These are phyloP conservation scores for Suillus subaureus DNA, from an alignment of 768 basidiomycete genomes.

Conservation along the genomic window DNA sequence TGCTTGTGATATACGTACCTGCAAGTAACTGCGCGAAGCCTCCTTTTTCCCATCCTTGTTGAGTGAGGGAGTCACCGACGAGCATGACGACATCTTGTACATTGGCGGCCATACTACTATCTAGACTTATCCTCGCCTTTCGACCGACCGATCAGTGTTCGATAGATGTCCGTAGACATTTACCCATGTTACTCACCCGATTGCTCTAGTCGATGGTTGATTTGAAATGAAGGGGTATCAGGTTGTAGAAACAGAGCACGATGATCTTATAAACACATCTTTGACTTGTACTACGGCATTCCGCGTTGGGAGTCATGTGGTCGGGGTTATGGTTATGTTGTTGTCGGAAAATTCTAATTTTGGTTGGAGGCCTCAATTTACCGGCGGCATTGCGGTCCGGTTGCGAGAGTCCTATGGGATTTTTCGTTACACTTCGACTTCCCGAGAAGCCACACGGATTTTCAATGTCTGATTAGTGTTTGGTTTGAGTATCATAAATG, in stretches of 20 bases:
- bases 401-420: too few relatives aligned
- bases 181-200: background rate
- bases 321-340: too few relatives aligned
- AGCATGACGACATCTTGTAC: slow-evolving; percentile 71
- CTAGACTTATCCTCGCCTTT: background rate
- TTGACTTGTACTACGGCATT: too few relatives aligned
- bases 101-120: slow-evolving; percentile 50
- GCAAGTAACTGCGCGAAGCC: slow-evolving; percentile 74
- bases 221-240: slow-evolving; percentile 6
- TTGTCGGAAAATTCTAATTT: too few relatives aligned
- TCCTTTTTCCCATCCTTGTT: slow-evolving; percentile 58
- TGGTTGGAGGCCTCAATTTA: too few relatives aligned
- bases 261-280: background rate
- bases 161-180: background rate
- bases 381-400: too few relatives aligned
- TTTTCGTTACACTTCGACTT: too few relatives aligned
- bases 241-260: background rate
- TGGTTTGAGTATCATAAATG: too few relatives aligned
- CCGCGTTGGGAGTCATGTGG: too few relatives aligned
- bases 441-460: too few relatives aligned
- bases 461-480: too few relatives aligned
- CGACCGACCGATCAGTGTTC: background rate
- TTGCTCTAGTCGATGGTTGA: background rate
- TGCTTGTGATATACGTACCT: slow-evolving; percentile 18
- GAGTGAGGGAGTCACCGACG: slow-evolving; percentile 83